Evolutionary conservation across 225 moss, liverwort and hornwort genomes (phyloP).

Genomic region (Sphagnum contortum): DNA sequence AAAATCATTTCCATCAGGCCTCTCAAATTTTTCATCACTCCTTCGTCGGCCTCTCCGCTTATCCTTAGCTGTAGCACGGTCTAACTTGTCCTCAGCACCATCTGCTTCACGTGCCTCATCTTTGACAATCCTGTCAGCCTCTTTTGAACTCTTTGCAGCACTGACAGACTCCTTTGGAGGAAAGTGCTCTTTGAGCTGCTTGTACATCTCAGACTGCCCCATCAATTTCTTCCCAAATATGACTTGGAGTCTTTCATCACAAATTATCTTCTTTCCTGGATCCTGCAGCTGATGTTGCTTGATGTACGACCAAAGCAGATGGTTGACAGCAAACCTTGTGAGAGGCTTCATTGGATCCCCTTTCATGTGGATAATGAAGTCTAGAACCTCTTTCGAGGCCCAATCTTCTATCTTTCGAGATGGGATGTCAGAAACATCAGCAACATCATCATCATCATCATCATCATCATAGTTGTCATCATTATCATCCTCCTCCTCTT

Average conservation of each 20-base stretch:
- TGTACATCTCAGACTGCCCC: constrained; percentile 79
- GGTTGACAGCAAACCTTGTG: constrained; percentile 78
- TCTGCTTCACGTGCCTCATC: constrained; percentile 22
- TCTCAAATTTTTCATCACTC: constrained; percentile 60
- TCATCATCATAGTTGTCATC: too few species aligned
- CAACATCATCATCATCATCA: too few species aligned
- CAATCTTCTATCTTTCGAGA: constrained; percentile 63
- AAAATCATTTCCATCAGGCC: constrained; percentile 66
- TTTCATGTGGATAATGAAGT: constrained; percentile 80
- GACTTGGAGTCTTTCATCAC: constrained; percentile 67
- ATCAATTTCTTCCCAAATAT: constrained; percentile 82
- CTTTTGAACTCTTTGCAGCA: constrained; percentile 19
- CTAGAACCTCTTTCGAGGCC: constrained; percentile 89
- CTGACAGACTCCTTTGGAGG: constrained; percentile 25
- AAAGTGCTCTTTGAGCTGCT: constrained; percentile 70
- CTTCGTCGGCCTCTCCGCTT: constrained; percentile 50
- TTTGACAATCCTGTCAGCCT: constrained; percentile 7
- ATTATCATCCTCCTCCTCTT: too few species aligned
- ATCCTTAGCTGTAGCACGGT: constrained; percentile 34
- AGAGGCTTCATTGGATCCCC: constrained; percentile 72
- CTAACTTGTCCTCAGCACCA: constrained; percentile 39
- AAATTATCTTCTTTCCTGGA: constrained; percentile 67
- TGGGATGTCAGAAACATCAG: neutral
- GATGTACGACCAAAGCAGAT: constrained; percentile 78
- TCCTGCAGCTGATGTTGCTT: constrained; percentile 87